Evolutionary conservation across 208 protist species (phyloP).

Genomic region (Crithidia brevicula): DNA sequence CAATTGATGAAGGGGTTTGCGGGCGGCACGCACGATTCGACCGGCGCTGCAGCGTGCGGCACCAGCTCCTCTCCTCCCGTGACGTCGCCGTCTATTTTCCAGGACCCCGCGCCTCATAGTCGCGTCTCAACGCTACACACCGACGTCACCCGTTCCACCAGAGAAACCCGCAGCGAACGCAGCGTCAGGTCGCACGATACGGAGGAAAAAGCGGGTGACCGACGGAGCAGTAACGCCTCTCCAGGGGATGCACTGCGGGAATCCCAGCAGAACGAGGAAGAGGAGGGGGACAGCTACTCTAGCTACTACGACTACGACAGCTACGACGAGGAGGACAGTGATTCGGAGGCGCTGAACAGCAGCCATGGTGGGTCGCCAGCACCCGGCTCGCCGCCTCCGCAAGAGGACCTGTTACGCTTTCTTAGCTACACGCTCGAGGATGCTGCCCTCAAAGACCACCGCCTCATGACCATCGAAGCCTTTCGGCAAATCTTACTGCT

Average conservation of each 20-base stretch:
- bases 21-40: not conserved
- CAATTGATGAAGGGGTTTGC: not conserved
- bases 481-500: conserved; percentile 52
- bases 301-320: conserved; percentile 31
- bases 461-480: conserved; percentile 54
- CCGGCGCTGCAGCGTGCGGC: not conserved
- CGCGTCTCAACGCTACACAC: not conserved
- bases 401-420: conserved; percentile 65
- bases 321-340: conserved; percentile 31
- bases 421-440: conserved; percentile 38
- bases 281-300: conserved; percentile 21
- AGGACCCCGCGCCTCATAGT: not conserved
- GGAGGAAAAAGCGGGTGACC: conserved; percentile 18
- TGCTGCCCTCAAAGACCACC: conserved; percentile 48
- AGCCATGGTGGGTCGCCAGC: conserved; percentile 16
- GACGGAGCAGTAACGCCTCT: not conserved
- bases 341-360: conserved; percentile 16
- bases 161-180: not conserved
- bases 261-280: not conserved
- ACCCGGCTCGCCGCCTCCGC: conserved; percentile 6
- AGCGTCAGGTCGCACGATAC: conserved; percentile 17
- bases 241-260: not conserved
- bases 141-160: not conserved
- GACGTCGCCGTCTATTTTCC: not conserved
- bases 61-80: not conserved